phyloP scores from a whole-genome alignment of 2,329 filamentous ascomycete species.

The Gnomoniopsis sp. region DNA sequence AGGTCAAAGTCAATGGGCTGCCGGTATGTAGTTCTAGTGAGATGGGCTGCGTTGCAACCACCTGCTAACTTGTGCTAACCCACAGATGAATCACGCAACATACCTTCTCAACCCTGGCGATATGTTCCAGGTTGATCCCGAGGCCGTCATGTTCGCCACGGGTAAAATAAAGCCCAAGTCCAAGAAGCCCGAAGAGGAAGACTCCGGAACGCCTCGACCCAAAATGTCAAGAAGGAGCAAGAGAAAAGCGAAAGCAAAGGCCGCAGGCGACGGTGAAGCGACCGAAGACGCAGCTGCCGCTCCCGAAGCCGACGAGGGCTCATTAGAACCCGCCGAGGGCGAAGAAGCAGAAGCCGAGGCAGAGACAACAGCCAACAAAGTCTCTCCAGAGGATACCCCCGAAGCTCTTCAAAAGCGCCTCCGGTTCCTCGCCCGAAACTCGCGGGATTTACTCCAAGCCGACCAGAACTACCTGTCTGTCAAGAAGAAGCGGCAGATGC shows the following conservation, averaged over 20 bases:
- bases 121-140: constrained; percentile 93
- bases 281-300: constrained; percentile 12
- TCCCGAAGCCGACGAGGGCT: constrained; percentile 5
- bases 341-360: constrained; percentile 22
- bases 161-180: constrained; percentile 61
- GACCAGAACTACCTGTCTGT: constrained; percentile 49
- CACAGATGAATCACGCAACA: constrained; percentile 83
- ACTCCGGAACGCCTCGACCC: not conserved
- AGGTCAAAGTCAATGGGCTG: constrained; percentile 93
- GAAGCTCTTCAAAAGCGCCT: constrained; percentile 38
- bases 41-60: not conserved
- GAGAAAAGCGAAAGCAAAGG: constrained; percentile 21
- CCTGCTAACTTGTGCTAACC: constrained; percentile 2
- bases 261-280: constrained; percentile 29
- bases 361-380: constrained; percentile 19
- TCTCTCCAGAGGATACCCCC: constrained; percentile 22
- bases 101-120: constrained; percentile 96
- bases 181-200: not conserved
- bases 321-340: constrained; percentile 8
- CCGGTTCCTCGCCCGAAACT: constrained; percentile 48
- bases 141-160: constrained; percentile 84
- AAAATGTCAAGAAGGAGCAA: constrained; percentile 19
- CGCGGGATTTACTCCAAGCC: constrained; percentile 24
- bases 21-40: constrained; percentile 56
- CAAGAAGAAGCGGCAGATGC: constrained; percentile 72